These are phyloP conservation scores for Dryadomyces quercus-mongolicae DNA, from an alignment of 2,329 filamentous ascomycete genomes.

Conservation along the genomic window DNA sequence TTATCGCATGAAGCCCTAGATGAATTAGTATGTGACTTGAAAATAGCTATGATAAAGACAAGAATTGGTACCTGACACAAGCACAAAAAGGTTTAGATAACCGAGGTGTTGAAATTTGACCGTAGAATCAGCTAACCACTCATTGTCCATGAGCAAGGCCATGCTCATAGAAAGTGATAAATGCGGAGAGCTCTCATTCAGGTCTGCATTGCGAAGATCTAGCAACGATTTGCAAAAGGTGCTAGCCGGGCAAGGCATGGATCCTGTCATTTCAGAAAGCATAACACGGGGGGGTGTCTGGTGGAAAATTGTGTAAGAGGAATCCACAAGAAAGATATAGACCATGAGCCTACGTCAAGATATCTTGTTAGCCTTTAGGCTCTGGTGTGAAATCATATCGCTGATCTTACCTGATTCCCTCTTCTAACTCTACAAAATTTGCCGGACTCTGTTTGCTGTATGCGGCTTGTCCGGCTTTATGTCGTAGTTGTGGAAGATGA, in stretches of 20 bases:
- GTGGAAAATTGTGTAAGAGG: not conserved
- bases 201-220: too few relatives aligned
- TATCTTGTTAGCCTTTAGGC: not conserved
- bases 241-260: not conserved
- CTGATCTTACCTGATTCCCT: not conserved
- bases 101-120: not conserved
- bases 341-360: not conserved
- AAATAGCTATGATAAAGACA: not conserved
- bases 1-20: not conserved
- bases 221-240: too few relatives aligned
- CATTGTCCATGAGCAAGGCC: not conserved
- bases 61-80: not conserved
- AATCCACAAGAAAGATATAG: not conserved
- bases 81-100: not conserved
- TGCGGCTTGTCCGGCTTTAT: not conserved
- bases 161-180: not conserved
- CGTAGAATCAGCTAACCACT: not conserved
- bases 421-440: not conserved
- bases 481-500: not conserved
- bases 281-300: not conserved
- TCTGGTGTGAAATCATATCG: not conserved
- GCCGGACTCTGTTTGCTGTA: not conserved
- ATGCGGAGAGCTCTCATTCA: not conserved
- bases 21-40: not conserved
- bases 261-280: not conserved